Evolutionary conservation across 2,329 filamentous ascomycete species (phyloP).

Genomic region (Neonectria magnoliae): DNA sequence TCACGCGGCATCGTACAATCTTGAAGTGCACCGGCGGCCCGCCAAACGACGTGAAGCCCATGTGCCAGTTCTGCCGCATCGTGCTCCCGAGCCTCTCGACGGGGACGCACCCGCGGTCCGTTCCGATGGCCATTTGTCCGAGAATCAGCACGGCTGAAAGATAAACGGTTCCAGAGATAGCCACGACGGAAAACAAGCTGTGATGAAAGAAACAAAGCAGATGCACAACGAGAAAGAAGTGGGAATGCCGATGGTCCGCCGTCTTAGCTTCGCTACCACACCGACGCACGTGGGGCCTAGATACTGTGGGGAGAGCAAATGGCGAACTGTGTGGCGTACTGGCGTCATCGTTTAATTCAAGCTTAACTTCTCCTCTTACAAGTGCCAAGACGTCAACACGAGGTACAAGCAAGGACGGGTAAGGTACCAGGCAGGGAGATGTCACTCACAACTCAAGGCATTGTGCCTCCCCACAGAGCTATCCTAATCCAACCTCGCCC

Average conservation of each 20-base stretch:
- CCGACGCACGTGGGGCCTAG: background rate
- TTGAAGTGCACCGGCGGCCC: conserved; percentile 77
- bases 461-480: background rate
- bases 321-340: background rate
- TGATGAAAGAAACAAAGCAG: background rate
- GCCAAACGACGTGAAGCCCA: conserved; percentile 73
- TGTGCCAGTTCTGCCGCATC: conserved; percentile 59
- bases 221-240: background rate
- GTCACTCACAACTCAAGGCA: background rate
- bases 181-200: background rate
- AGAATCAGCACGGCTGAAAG: background rate
- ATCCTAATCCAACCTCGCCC: background rate
- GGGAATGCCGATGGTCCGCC: background rate
- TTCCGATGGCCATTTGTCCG: background rate
- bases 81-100: conserved; percentile 19
- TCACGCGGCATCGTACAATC: conserved; percentile 54
- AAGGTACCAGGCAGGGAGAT: background rate
- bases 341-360: background rate
- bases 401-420: background rate
- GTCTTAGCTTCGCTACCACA: background rate
- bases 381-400: background rate
- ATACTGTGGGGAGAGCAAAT: background rate
- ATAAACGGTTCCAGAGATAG: background rate
- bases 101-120: conserved; percentile 16
- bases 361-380: background rate